Evolutionary conservation across 306 rosid genomes (phyloP).

Genomic region (Hylodesmum podocarpum): DNA sequence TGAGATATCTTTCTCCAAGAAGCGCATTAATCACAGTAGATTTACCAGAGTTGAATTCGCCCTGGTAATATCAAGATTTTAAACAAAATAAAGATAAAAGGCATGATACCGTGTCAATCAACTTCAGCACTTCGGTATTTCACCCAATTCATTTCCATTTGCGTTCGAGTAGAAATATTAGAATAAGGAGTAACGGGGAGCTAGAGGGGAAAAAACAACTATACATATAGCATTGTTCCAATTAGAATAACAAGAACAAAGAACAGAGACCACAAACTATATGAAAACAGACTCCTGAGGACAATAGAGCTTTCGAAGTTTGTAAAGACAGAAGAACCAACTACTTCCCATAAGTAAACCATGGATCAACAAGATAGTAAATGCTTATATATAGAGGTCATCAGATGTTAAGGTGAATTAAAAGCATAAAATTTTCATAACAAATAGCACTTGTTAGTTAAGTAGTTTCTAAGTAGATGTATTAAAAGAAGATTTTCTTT

Average conservation of each 20-base stretch:
- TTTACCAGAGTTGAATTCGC: slow-evolving; percentile 98
- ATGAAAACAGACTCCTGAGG: not conserved
- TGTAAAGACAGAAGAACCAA: slow-evolving; percentile 20
- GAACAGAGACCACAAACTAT: slow-evolving; percentile 13
- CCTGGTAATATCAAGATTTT: slow-evolving; percentile 51
- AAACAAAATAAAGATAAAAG: not conserved
- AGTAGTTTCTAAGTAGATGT: slow-evolving; percentile 26
- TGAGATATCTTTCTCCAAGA: slow-evolving; percentile 90
- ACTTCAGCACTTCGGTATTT: slow-evolving; percentile 27
- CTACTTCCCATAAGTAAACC: slow-evolving; percentile 1
- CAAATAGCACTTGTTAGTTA: slow-evolving; percentile 4
- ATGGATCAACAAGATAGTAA: not conserved
- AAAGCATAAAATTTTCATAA: not conserved
- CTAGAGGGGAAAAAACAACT: not conserved
- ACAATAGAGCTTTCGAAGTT: slow-evolving; percentile 13
- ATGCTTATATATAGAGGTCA: slow-evolving; percentile 14
- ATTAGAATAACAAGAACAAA: slow-evolving; percentile 17
- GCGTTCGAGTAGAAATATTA: not conserved
- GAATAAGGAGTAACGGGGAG: not conserved
- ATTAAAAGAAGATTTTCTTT: slow-evolving; percentile 49
- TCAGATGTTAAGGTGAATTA: slow-evolving; percentile 6
- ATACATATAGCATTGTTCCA: slow-evolving; percentile 9
- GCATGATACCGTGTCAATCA: slow-evolving; percentile 19
- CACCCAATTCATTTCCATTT: not conserved
- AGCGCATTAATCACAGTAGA: slow-evolving; percentile 96